A percentile compares a stretch with the other conserved stretches of the same genome.
Conservation (phyloP, 495 filamentous ascomycete genomes). For the Apiosordaria backusii region DNA sequence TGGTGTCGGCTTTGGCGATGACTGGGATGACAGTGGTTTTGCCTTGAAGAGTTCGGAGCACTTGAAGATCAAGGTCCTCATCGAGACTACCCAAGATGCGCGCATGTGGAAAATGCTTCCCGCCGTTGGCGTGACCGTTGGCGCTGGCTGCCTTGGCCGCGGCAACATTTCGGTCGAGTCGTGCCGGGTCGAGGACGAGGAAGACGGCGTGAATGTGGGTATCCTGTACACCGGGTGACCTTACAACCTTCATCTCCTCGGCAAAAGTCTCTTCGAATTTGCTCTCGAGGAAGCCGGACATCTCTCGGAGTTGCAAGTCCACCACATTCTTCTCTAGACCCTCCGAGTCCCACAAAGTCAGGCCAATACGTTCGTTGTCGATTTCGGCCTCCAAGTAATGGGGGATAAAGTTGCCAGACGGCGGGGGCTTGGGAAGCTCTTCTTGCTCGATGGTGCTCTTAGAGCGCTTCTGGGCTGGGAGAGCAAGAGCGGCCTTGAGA, state of each 20-base stretch:
- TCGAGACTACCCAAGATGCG: constrained; percentile 69
- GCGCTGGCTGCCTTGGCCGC: constrained; percentile 54
- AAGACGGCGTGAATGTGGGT: constrained; percentile 98
- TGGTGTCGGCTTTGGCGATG: constrained; percentile 94
- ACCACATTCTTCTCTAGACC: constrained; percentile 91
- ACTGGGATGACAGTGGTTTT: constrained; percentile 96
- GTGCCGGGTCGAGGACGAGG: constrained; percentile 82
- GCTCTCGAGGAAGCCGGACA: constrained; percentile 88
- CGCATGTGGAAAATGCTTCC: constrained; percentile 44
- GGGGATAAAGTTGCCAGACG: constrained; percentile 66
- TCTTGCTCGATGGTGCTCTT: constrained; percentile 49
- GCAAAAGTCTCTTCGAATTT: constrained; percentile 98
- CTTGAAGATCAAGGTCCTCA: constrained; percentile 85
- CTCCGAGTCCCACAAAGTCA: constrained; percentile 94
- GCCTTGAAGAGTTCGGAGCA: constrained; percentile 81
- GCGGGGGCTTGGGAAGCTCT: constrained; percentile 46
- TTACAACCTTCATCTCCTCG: constrained; percentile 95
- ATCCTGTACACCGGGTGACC: constrained; percentile 88
- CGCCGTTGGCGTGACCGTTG: constrained; percentile 52
- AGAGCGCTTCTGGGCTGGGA: constrained; percentile 71
- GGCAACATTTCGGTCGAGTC: constrained; percentile 78
- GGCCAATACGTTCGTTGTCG: constrained; percentile 83
- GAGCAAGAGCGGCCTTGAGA: constrained; percentile 75
- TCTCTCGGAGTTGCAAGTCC: constrained; percentile 87
- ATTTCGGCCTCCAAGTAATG: constrained; percentile 94